These are phyloP conservation scores for Hortiboletus rubellus DNA, from an alignment of 1,284 basidiomycete genomes.

Conservation along the genomic window DNA sequence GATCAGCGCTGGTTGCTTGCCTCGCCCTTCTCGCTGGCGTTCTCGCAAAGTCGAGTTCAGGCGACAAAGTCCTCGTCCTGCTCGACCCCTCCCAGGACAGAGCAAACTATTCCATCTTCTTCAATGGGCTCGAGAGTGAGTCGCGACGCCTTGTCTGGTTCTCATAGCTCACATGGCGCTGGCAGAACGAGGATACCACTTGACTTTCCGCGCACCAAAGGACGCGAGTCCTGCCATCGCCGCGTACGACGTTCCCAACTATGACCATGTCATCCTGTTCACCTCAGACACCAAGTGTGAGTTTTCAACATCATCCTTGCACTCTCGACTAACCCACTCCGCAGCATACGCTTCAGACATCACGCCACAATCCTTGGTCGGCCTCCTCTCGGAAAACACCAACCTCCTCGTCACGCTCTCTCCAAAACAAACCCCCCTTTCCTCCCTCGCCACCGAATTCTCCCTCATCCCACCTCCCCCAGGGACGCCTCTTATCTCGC, in stretches of 20 bases:
- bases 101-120: constrained; percentile 80
- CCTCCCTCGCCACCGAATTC: constrained; percentile 75
- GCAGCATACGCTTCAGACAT: constrained; percentile 75
- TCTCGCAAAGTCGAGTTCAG: constrained; percentile 75
- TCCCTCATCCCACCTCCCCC: constrained; percentile 75
- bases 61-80: constrained; percentile 82
- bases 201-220: constrained; percentile 82
- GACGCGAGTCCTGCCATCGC: constrained; percentile 65
- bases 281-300: constrained; percentile 81
- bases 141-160: background rate
- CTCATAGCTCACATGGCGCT: background rate
- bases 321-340: constrained; percentile 7
- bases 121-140: constrained; percentile 72
- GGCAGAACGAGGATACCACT: constrained; percentile 42
- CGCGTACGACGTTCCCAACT: constrained; percentile 71
- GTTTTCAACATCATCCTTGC: constrained; percentile 11
- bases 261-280: constrained; percentile 83
- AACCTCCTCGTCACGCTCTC: constrained; percentile 88
- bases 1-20: constrained; percentile 28
- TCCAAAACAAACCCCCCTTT: constrained; percentile 66
- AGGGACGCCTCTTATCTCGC: constrained; percentile 69
- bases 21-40: constrained; percentile 37
- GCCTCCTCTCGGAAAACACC: constrained; percentile 68
- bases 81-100: constrained; percentile 67
- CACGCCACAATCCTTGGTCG: constrained; percentile 79